Evolutionary conservation across 1,139 yeast species (phyloP), one percentile per base, ranked within the genome.

Genomic region (Zygoascus hellenicus): DNA sequence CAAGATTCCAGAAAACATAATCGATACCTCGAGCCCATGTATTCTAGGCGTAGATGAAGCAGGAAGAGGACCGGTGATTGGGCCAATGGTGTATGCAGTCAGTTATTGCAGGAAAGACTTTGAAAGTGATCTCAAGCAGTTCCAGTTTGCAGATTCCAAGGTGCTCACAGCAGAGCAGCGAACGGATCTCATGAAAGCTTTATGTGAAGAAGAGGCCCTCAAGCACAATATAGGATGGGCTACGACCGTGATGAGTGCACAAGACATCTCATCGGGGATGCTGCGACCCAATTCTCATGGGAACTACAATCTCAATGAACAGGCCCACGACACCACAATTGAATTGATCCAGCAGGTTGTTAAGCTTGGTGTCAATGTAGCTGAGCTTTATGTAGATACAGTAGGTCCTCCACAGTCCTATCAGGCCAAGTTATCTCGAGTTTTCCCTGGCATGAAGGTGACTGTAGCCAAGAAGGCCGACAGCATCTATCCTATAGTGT

Each of bases 391-490:
- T 63, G 92, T 94, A 6, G 99, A 94, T 61, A 94, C 99, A 0
- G 98, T 94, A 32, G 54, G 99, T 0, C 97, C 97, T 0, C 97
- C 98, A 5, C 77, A 67, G 0, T 71, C 83, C 37, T 94, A 94
- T 62, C 95, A 86, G 59, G 78, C 75, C 16, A 92, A 90, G 63
- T 70, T 94, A 43, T 76, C 78, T 51, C 65, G 66, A 26, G 66
- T 77, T 46, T 94, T 94, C 60, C 96, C 97, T 0, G 67, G 65
- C 0, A 69, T 88, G 34, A 77, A 76, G 48, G 76, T 94, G 38
- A 83, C 89, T 0, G 98, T 94, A n/a, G 78, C 95, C 13, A 94
- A 92, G 61, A 92, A 92, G 62, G 98, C 98, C 0, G 98, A 94
- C 69, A 81, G 96, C 26, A 62, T 88, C n/a, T 92, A 76, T 62